phyloP scores from a whole-genome alignment of 2,329 filamentous ascomycete species.

The Colletotrichum spaethianum region DNA sequence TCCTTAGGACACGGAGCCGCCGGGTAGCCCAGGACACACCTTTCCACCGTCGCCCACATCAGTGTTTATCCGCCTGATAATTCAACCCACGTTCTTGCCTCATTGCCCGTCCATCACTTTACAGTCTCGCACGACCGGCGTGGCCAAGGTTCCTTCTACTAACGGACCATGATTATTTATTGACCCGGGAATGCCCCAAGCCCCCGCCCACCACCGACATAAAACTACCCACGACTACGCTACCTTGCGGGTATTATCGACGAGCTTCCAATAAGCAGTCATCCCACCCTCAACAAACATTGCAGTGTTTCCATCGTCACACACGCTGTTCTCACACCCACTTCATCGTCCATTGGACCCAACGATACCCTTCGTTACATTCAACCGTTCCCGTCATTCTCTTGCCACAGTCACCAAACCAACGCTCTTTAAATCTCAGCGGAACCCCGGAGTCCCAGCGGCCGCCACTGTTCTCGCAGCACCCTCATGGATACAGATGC shows the following conservation, averaged over 20 bases:
- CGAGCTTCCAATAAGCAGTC: slow-evolving; percentile 2
- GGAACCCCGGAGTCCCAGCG: background rate
- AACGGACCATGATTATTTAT: background rate
- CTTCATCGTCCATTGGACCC: background rate
- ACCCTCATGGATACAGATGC: slow-evolving; percentile 1
- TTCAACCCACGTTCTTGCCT: background rate
- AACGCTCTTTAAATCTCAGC: background rate
- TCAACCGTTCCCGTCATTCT: background rate
- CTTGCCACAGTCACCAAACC: background rate
- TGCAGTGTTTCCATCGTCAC: background rate
- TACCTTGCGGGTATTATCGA: background rate
- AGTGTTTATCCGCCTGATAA: background rate
- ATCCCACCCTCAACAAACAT: slow-evolving; percentile 2
- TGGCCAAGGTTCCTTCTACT: background rate
- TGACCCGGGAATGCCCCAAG: background rate
- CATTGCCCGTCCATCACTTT: background rate
- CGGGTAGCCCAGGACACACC: background rate
- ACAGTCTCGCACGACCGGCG: background rate
- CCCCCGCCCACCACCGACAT: background rate
- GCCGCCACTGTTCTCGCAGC: background rate
- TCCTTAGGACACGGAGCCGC: background rate
- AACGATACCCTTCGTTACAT: background rate
- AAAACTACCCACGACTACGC: background rate
- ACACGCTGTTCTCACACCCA: background rate
- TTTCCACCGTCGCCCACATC: background rate